Percentiles rank a stretch among this genome's conserved stretches.
phyloP scores from a whole-genome alignment of 805 yeast species.

The Cyberlindnera maritima region DNA sequence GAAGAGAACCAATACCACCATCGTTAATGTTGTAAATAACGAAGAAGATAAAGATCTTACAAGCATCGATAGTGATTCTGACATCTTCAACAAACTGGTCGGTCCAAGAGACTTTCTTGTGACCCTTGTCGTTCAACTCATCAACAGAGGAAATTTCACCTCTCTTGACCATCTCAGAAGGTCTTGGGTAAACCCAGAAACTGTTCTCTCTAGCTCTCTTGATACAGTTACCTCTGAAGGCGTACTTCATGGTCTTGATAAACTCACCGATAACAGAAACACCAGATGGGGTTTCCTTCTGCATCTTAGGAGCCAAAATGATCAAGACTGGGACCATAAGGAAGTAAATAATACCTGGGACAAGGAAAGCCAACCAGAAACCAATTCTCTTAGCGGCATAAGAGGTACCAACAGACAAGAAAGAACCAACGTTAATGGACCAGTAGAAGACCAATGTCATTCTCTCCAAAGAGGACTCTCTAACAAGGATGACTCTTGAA shows the following conservation, averaged over 20 bases:
- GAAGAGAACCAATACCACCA: conserved; percentile 53
- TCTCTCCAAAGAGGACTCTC: conserved; percentile 66
- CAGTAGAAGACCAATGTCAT: conserved; percentile 75
- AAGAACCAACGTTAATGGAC: conserved; percentile 72
- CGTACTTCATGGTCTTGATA: conserved; percentile 38
- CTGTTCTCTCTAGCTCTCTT: conserved; percentile 37
- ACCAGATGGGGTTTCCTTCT: conserved; percentile 29
- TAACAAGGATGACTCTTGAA: conserved; percentile 65
- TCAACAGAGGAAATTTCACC: conserved; percentile 29
- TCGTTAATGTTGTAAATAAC: conserved; percentile 75
- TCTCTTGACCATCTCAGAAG: conserved; percentile 47
- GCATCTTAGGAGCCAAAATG: conserved; percentile 27
- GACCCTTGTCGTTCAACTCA: conserved; percentile 23
- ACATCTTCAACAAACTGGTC: conserved; percentile 77
- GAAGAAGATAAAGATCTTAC: conserved; percentile 68
- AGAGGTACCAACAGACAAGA: conserved; percentile 75
- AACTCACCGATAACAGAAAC: conserved; percentile 43
- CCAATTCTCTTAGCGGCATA: conserved; percentile 65
- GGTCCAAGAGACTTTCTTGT: conserved; percentile 44
- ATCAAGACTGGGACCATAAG: conserved; percentile 49
- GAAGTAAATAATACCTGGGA: conserved; percentile 61
- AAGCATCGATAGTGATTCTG: conserved; percentile 59
- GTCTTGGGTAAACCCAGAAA: conserved; percentile 59
- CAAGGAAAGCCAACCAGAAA: conserved; percentile 70
- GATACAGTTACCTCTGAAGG: conserved; percentile 42